These are phyloP conservation scores for Fomitopsis serialis DNA, from an alignment of 768 basidiomycete genomes.

Conservation along the genomic window DNA sequence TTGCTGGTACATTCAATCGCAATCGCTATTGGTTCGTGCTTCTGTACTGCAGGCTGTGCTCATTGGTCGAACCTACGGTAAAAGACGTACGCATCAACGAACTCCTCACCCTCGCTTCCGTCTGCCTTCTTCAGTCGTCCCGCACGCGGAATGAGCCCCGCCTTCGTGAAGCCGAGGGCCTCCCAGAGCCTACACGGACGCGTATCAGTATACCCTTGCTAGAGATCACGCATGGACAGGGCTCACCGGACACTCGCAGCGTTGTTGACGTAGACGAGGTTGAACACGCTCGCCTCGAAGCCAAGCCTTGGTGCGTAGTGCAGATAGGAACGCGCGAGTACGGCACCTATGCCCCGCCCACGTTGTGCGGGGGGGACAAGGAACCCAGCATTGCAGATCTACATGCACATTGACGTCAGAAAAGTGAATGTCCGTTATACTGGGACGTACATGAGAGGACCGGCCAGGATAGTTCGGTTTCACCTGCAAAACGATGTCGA, in stretches of 20 bases:
- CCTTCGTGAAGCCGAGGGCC: constrained; percentile 68
- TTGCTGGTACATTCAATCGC: too few relatives aligned
- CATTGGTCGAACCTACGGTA: constrained; percentile 62
- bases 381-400: constrained; percentile 92
- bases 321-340: constrained; percentile 74
- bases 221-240: not conserved
- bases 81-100: constrained; percentile 81
- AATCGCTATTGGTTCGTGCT: too few relatives aligned
- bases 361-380: constrained; percentile 63
- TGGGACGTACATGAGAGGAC: constrained; percentile 74
- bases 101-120: constrained; percentile 70
- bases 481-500: constrained; percentile 41
- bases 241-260: constrained; percentile 61
- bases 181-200: constrained; percentile 68
- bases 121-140: constrained; percentile 66
- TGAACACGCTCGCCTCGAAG: constrained; percentile 80
- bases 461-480: constrained; percentile 90
- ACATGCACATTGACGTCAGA: not conserved
- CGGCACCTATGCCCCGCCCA: constrained; percentile 59
- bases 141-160: constrained; percentile 70
- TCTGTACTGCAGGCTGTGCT: too few relatives aligned
- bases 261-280: constrained; percentile 87
- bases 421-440: not conserved
- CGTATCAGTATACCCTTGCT: too few relatives aligned
- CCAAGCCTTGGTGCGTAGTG: constrained; percentile 77